phyloP scores from a whole-genome alignment of 176 grass and related monocot species.

The Triticum urartu region DNA sequence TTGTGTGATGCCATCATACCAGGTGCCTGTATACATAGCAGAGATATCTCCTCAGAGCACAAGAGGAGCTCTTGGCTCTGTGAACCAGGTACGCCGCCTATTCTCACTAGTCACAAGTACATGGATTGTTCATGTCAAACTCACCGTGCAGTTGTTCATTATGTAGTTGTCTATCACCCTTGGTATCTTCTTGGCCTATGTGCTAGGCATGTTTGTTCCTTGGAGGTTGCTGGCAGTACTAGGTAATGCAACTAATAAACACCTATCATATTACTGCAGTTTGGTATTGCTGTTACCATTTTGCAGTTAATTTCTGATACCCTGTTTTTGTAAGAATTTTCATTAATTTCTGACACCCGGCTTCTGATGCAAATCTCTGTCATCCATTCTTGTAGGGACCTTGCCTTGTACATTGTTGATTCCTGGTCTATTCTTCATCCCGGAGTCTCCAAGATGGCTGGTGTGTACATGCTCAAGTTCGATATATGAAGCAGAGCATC shows the following conservation, averaged over 20 bases:
- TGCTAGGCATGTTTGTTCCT: slow-evolving; percentile 86
- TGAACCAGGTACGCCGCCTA: slow-evolving; percentile 68
- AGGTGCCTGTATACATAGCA: slow-evolving; percentile 93
- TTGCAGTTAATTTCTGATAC: not conserved
- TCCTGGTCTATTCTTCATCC: slow-evolving; percentile 91
- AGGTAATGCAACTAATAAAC: slow-evolving; percentile 44
- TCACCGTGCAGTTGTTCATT: not conserved
- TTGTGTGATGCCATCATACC: slow-evolving; percentile 33
- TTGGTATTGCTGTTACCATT: not conserved
- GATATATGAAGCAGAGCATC: not conserved
- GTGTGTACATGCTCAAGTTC: slow-evolving; percentile 39
- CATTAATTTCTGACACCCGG: not conserved
- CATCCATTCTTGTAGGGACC: slow-evolving; percentile 53
- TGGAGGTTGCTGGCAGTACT: slow-evolving; percentile 91
- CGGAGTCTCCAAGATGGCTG: slow-evolving; percentile 98
- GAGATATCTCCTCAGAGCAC: slow-evolving; percentile 87
- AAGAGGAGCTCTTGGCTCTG: slow-evolving; percentile 80
- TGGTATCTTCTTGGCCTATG: slow-evolving; percentile 81
- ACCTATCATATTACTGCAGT: not conserved
- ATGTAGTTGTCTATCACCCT: slow-evolving; percentile 79
- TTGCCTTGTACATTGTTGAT: slow-evolving; percentile 83
- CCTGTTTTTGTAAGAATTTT: not conserved
- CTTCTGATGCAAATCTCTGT: not conserved
- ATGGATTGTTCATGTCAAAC: not conserved
- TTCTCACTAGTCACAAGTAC: not conserved